These are phyloP conservation scores for Viola pubescens DNA, from an alignment of 441 rosid species.

Conservation along the genomic window DNA sequence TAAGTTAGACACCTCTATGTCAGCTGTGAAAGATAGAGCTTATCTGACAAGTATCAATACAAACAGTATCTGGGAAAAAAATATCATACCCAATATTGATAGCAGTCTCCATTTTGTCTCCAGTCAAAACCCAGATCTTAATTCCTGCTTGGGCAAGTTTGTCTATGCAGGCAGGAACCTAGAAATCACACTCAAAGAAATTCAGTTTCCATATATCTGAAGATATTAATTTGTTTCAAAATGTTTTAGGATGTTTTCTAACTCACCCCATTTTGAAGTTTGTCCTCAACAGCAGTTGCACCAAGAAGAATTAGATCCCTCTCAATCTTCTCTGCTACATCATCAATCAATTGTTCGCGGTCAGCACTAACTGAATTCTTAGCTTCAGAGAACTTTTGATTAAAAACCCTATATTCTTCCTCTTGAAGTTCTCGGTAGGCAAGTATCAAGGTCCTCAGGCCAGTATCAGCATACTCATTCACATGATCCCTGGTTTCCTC, in stretches of 20 bases:
- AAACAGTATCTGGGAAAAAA: conserved; percentile 10
- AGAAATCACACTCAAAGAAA: conserved; percentile 12
- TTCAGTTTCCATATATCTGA: conserved; percentile 5
- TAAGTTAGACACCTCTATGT: conserved; percentile 21
- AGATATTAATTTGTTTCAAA: conserved; percentile 8
- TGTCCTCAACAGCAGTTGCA: conserved; percentile 98
- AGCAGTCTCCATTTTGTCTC: conserved; percentile 99
- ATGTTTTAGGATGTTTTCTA: conserved; percentile 14
- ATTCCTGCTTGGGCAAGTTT: conserved; percentile 98
- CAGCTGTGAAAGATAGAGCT: conserved; percentile 8
- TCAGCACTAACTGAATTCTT: conserved; percentile 67
- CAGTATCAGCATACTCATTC: conserved; percentile 88
- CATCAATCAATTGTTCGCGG: conserved; percentile 62
- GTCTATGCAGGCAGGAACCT: conserved; percentile 98
- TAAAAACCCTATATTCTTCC: conserved; percentile 56
- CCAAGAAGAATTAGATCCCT: conserved; percentile 81
- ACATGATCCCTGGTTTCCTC: conserved; percentile 62
- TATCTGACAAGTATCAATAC: conserved; percentile 9
- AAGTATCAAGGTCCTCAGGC: conserved; percentile 81
- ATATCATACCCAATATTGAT: conserved; percentile 79
- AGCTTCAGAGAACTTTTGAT: conserved; percentile 55
- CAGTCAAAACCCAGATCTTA: conserved; percentile 94
- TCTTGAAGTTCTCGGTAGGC: conserved; percentile 81
- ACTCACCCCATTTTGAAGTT: conserved; percentile 94
- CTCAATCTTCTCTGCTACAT: conserved; percentile 67